phyloP scores from a whole-genome alignment of 257 asterid species.

The Lavandula angustifolia region DNA sequence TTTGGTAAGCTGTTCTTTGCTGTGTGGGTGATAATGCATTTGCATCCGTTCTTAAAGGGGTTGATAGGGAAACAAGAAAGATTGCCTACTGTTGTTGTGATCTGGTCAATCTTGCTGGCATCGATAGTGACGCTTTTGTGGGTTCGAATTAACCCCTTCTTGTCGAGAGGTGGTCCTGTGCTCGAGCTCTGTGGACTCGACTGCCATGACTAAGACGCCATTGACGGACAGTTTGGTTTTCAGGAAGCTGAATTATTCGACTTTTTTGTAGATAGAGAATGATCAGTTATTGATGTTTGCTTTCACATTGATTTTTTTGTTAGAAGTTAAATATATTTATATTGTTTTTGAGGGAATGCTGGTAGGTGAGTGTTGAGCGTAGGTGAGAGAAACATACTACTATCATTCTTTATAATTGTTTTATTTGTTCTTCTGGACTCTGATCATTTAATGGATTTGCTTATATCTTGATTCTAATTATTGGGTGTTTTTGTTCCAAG shows the following conservation, averaged over 20 bases:
- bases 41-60: constrained; percentile 85
- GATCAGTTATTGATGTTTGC: no score
- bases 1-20: constrained; percentile 77
- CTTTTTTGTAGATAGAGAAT: not conserved
- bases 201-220: constrained; percentile 48
- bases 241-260: no score
- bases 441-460: no score
- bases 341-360: no score
- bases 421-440: no score
- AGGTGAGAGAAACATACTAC: no score
- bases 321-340: no score
- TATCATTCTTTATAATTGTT: no score
- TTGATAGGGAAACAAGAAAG: constrained; percentile 65
- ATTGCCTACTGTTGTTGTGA: constrained; percentile 71
- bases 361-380: no score
- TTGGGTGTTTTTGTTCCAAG: no score
- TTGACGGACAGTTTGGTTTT: not conserved
- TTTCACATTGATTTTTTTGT: no score
- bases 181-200: constrained; percentile 75
- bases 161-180: constrained; percentile 75
- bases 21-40: constrained; percentile 78
- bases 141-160: constrained; percentile 82
- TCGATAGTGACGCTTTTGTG: constrained; percentile 73
- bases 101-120: constrained; percentile 77
- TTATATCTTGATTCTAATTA: no score